phyloP scores from a whole-genome alignment of 441 rosid genomes.

The Capsella rubella region DNA sequence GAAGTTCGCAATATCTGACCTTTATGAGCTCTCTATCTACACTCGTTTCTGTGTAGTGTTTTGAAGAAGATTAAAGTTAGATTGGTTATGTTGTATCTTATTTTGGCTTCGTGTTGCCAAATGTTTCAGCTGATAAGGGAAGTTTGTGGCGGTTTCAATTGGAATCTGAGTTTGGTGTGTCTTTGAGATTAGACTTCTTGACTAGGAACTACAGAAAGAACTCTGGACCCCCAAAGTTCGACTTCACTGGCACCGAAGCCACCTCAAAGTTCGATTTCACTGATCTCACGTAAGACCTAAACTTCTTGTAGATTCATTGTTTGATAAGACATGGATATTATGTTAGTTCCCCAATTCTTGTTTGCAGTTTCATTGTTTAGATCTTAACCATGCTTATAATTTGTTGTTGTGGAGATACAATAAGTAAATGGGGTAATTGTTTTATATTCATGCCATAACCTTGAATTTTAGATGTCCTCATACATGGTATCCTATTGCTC shows the following conservation, averaged over 20 bases:
- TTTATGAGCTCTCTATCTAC: constrained; percentile 2
- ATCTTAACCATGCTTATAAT: constrained; percentile 7
- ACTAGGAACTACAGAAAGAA: constrained; percentile 59
- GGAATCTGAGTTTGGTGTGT: constrained; percentile 47
- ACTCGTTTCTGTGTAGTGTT: background rate
- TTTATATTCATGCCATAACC: constrained; percentile 15
- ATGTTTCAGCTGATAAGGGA: constrained; percentile 51
- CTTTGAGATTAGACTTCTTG: constrained; percentile 37
- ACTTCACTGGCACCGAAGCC: constrained; percentile 49
- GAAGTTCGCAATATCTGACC: background rate
- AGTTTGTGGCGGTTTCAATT: constrained; percentile 47
- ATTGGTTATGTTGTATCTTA: constrained; percentile 23
- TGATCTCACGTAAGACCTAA: constrained; percentile 75
- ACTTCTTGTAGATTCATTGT: constrained; percentile 9
- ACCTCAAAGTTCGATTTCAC: constrained; percentile 63
- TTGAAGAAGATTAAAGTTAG: constrained; percentile 13
- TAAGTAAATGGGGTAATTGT: background rate
- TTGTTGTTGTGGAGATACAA: background rate
- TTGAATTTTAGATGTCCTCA: constrained; percentile 74
- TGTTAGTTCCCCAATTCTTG: background rate
- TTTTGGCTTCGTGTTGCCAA: constrained; percentile 22
- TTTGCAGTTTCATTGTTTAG: background rate
- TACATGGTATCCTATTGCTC: constrained; percentile 86
- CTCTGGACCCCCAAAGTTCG: constrained; percentile 51
- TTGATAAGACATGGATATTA: background rate